Base-by-base conservation (phyloP, 345 rosid species). In the Gossypioides kirkii region DNA sequence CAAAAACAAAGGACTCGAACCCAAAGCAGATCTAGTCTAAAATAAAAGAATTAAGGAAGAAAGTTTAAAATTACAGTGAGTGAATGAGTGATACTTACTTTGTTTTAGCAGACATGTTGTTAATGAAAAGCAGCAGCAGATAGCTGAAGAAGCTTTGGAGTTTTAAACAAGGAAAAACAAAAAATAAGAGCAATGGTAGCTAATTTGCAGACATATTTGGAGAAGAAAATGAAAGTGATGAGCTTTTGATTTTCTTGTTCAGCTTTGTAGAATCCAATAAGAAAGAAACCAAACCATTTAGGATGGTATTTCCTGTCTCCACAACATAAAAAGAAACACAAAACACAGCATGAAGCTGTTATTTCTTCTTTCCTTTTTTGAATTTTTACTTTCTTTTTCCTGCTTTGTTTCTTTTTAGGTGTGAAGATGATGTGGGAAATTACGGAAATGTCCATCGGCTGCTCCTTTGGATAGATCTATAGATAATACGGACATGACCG, bases 21-120 rank as follows among this genome's bases (percentile, higher is more conserved):
- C 55, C 64, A 53, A 46, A 55, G 62, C 83, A 84, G 87, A 85
- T 80, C 85, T 74, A 81, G 41, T 28, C 43, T 67, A 45, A 76
- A 61, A 74, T 2, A 58, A 58, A 36, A 49, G 47, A 61, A 56
- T 13, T 26, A 2, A 47, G 28, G 43, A 58, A 8, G 22, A 26
- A 66, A 66, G 22, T 13, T 46, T 7, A 12, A 66, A 22, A 25
- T 7, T 7, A 12, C 1, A 14, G 26, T 61, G 47, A 56, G 26
- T 28, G 41, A 70, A 36, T 50, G 67, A 2, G 41, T 59, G 58
- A 4, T 8, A 73, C 87, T 85, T 74, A 90, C 95, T 82, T 88
- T 84, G 88, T 75, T 83, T 88, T 88, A 60, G 90, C 54, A 75
- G 90, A 76, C 95, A 90, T 90, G 77, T 60, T 71, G 60, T 70